Base-by-base conservation (phyloP, 2,329 filamentous ascomycete genomes). In the Capronia coronata region DNA sequence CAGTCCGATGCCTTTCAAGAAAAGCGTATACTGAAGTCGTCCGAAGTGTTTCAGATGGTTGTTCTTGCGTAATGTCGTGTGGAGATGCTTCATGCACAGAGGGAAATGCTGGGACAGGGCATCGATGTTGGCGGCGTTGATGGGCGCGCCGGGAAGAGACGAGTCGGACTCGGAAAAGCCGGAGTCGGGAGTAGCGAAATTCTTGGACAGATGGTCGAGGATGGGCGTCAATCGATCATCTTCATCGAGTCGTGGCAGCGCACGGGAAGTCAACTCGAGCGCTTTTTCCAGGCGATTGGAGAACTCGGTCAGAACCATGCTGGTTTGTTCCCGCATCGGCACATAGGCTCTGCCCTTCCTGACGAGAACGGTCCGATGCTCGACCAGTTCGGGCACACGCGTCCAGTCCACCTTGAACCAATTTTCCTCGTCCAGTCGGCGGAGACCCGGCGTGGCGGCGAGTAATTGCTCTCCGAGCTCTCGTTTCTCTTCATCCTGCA, bases 351-450 rank as follows among this genome's bases (percentile, higher is more conserved):
- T 93, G 2, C 93, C 93, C 22, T 71, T 81, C 59, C 77, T 84
- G 57, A 97, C 57, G 48, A 93, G 82, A 1, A 94, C 87, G 45
- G 79, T 78, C 43, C 91, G 77, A 42, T 78, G 71, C 68, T 96
- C 90, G 0, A 98, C 83, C 30, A 98, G 71, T 54, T 97, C 91
- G 0, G 91, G 88, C 1, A 98, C 93, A 27, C 83, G 80, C 65
- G 89, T 86, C 89, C 91, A 98, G 62, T 96, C 88, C 1, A 97
- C 88, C 71, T 96, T 97, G 75, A 94, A 94, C 84, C 88, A 98
- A 21, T 74, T 82, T 61, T 93, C 87, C 35, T 95, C 87, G 13
- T 95, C 88, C 4, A 74, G 55, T 46, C 68, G 66, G 34, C 65
- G 67, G 41, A 75, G 61, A 3, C 73, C 71, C 6, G 69, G 69